Conservation (phyloP, 2,329 filamentous ascomycete species). For the Cryoendolithus antarcticus region DNA sequence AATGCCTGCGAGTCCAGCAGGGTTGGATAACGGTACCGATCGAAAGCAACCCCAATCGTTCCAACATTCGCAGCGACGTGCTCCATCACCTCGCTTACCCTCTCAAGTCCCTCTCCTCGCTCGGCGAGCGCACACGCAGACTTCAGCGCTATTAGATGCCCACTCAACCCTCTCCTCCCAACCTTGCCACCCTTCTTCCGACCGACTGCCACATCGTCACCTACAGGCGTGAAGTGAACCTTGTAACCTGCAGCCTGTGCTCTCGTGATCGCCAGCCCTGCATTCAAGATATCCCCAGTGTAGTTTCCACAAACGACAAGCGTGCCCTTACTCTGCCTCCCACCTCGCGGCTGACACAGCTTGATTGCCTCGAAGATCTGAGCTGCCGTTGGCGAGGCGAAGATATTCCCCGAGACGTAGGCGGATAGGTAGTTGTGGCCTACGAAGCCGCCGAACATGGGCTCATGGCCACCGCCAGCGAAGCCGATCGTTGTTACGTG, state of each 20-base stretch:
- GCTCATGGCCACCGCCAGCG: constrained; percentile 35
- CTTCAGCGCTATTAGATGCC: constrained; percentile 49
- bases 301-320: constrained; percentile 54
- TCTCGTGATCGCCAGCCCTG: constrained; percentile 47
- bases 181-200: constrained; percentile 43
- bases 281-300: constrained; percentile 52
- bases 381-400: constrained; percentile 50
- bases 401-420: constrained; percentile 50
- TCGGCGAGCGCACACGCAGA: constrained; percentile 44
- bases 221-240: constrained; percentile 48
- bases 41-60: constrained; percentile 24
- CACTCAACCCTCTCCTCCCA: constrained; percentile 49
- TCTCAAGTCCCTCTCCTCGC: constrained; percentile 19
- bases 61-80: constrained; percentile 25
- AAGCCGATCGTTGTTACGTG: constrained; percentile 27
- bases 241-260: constrained; percentile 42
- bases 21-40: constrained; percentile 13
- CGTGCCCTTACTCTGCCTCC: constrained; percentile 32
- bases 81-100: constrained; percentile 25
- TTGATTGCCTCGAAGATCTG: constrained; percentile 50
- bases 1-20: constrained; percentile 1
- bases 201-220: constrained; percentile 54
- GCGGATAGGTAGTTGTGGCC: constrained; percentile 50
- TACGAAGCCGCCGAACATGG: constrained; percentile 53
- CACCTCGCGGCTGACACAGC: constrained; percentile 37